These are phyloP conservation scores for Hippophae rhamnoides DNA, from an alignment of 306 rosid species.

Conservation along the genomic window DNA sequence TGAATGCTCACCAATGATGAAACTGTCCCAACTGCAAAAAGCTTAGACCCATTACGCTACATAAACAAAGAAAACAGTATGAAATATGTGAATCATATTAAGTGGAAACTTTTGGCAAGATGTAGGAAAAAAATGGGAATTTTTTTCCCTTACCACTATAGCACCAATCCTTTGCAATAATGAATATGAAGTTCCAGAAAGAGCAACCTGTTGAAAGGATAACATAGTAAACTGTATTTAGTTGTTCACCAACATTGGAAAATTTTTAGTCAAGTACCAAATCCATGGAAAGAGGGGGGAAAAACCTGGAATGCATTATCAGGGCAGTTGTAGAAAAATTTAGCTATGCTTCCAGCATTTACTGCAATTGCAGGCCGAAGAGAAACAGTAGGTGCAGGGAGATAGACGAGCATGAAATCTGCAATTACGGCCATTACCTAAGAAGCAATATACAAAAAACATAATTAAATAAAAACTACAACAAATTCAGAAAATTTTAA, in stretches of 20 bases:
- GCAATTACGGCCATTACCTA: constrained; percentile 93
- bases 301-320: constrained; percentile 94
- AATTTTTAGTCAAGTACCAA: constrained; percentile 5
- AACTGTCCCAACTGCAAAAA: constrained; percentile 82
- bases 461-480: constrained; percentile 1
- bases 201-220: constrained; percentile 26
- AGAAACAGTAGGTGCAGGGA: constrained; percentile 86
- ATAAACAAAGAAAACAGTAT: constrained; percentile 19
- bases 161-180: constrained; percentile 43
- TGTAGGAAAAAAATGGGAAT: constrained; percentile 4
- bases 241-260: constrained; percentile 6
- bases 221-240: constrained; percentile 6
- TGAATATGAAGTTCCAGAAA: constrained; percentile 34
- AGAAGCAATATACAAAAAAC: constrained; percentile 1
- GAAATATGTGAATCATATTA: constrained; percentile 8
- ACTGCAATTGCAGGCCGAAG: constrained; percentile 61
- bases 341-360: constrained; percentile 61
- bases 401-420: constrained; percentile 95
- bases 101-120: constrained; percentile 7
- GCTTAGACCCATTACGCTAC: constrained; percentile 89
- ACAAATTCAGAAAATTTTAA: neutral
- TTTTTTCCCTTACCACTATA: constrained; percentile 41
- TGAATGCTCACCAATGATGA: constrained; percentile 74
- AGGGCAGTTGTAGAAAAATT: constrained; percentile 90
- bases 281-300: neutral